Evolutionary conservation across 345 rosid genomes (phyloP).

Genomic region (Populus deltoides): DNA sequence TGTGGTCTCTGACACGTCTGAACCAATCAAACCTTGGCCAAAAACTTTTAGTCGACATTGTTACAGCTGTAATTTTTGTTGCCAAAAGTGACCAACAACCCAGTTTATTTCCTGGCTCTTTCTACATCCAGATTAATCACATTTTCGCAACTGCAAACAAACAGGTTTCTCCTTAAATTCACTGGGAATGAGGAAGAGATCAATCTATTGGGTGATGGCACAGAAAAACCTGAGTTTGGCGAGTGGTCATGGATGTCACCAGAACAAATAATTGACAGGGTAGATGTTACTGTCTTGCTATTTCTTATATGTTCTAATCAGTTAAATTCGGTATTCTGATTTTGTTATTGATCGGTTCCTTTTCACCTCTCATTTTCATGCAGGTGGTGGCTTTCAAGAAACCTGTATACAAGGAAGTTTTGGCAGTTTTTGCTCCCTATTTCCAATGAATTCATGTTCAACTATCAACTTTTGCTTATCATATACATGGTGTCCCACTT

Average conservation of each 20-base stretch:
- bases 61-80: neutral
- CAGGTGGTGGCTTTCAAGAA: conserved; percentile 95
- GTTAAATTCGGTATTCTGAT: neutral
- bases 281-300: neutral
- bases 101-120: neutral
- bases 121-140: neutral
- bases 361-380: conserved; percentile 10
- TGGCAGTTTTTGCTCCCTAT: conserved; percentile 55
- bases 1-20: neutral
- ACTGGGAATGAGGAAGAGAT: conserved; percentile 82
- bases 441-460: conserved; percentile 34
- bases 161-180: conserved; percentile 84
- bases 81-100: neutral
- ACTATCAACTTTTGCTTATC: neutral
- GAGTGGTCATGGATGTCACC: conserved; percentile 84
- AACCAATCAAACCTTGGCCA: neutral
- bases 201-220: conserved; percentile 81
- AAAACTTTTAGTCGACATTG: neutral
- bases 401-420: conserved; percentile 77
- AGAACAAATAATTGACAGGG: conserved; percentile 58
- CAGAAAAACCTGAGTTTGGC: conserved; percentile 90
- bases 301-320: neutral
- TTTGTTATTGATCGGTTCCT: neutral
- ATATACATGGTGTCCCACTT: neutral
- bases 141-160: neutral